Base-by-base conservation (phyloP, 2,329 filamentous ascomycete genomes). In the Calonectria multiphialidica region DNA sequence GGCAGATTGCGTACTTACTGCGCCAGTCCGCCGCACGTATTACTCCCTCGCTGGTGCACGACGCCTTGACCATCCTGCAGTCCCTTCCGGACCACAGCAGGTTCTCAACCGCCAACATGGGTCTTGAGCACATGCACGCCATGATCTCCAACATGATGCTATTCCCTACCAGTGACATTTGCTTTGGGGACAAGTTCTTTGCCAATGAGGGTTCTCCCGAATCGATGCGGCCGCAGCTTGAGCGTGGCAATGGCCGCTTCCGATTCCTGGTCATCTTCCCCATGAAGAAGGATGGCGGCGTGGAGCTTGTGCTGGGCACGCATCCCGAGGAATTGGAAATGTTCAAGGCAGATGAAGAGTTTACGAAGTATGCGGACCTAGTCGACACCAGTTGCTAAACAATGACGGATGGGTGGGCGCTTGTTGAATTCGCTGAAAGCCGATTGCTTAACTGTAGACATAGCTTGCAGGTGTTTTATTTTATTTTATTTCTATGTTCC, bases 111-210 rank as follows among this genome's bases (percentile, higher is more conserved):
- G 78, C 80, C 8, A 77, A 76, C 68, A 80, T 79, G 77, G 75
- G 76, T 4, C 76, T 81, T 0, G 75, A 80, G 23, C 76, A 78
- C 42, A 78, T 80, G 76, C 66, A 81, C 62, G 69, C 78, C 47
- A 77, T 82, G 74, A 77, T 82, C 10, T 78, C 79, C 7, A 82
- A 81, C 57, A 75, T 83, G 73, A 77, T 83, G 72, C 66, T 82
- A 12, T 75, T 81, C 50, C 80, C 75, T 30, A 71, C 73, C n/a
- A 72, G 71, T 33, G 78, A 81, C 25, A 74, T 82, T 33, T 68
- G 66, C 6, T 82, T 83, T 55, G 81, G 81, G 1, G 75, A 72
- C n/a, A 21, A 71, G 5, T 62, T 80, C 2, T 81, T 82, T 45
- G 76, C 50, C 10, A 80, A 80, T 25, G 66, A 66, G 2, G 80